Percentiles rank a stretch among this genome's conserved stretches.
Evolutionary conservation across 2,329 filamentous ascomycete species (phyloP).

Genomic region (Xylariomycetidae sp.): DNA sequence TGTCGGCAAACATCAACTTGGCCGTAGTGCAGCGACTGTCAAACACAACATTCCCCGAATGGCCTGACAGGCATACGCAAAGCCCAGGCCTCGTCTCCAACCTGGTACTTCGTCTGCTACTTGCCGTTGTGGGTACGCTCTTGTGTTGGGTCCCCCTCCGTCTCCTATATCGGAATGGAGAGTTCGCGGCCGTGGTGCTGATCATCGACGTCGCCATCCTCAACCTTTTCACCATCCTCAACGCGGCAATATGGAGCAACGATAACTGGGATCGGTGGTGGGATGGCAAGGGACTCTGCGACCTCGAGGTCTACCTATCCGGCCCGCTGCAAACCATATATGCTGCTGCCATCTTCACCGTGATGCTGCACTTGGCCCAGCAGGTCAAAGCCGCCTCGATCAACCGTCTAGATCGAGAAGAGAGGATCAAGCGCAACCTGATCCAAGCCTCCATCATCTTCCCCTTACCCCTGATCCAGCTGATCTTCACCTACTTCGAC

Average conservation of each 20-base stretch:
- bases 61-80: constrained; percentile 8
- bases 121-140: constrained; percentile 39
- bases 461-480: constrained; percentile 43
- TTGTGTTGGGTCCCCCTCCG: constrained; percentile 45
- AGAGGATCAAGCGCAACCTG: constrained; percentile 36
- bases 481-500: constrained; percentile 41
- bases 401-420: constrained; percentile 31
- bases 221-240: constrained; percentile 44
- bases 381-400: constrained; percentile 42
- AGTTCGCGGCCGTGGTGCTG: constrained; percentile 47
- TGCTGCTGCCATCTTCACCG: constrained; percentile 45
- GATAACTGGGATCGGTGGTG: constrained; percentile 46
- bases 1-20: too few relatives aligned
- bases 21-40: too few relatives aligned
- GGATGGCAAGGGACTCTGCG: constrained; percentile 47
- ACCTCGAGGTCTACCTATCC: constrained; percentile 37
- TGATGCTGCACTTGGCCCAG: constrained; percentile 47
- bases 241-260: constrained; percentile 47
- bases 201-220: constrained; percentile 38
- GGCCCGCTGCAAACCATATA: constrained; percentile 37
- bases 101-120: constrained; percentile 40
- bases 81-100: constrained; percentile 34
- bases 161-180: constrained; percentile 45
- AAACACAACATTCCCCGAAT: too few relatives aligned
- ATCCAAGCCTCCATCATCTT: constrained; percentile 50